Evolutionary conservation across 371 early-diverging fungal genomes (phyloP), one percentile per base, ranked within the genome.

Genomic region (Saksenaea oblongispora): DNA sequence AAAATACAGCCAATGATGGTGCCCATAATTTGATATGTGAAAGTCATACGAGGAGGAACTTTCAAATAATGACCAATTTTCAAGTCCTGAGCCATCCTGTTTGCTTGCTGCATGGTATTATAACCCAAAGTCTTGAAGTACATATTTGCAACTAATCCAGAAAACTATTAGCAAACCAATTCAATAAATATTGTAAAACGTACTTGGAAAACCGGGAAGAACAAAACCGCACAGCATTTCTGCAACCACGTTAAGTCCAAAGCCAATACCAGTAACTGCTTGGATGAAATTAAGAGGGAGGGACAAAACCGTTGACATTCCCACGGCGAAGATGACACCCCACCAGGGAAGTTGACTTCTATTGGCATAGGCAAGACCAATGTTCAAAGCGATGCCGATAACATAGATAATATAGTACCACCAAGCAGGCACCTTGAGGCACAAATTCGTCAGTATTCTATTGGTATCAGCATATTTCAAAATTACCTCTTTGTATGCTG

Each of bases 41-140:
- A 90, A 59, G 86, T 71, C 34, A 75, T 56, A 14, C 87, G 78
- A 2, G 91, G 91, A 22, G 90, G 90, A 0, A 90, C 84, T 72
- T 91, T 91, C 76, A 91, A 85, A 68, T 91, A 91, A 39, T 89
- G 86, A n/a, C 90, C 91, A 37, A 90, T 78, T 59, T 90, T 90
- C 39, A 88, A 80, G 67, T 89, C 89, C 10, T 62, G 56, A 0
- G 83, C 82, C 71, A 86, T 76, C n/a, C 62, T n/a, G 27, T 83
- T 73, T 2, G 87, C 83, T 71, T 87, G 85, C 8, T 56, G 63
- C 66, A 87, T 60, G 3, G 87, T 82, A 51, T 80, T 83, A 60
- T 76, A 80, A 4, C 89, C 87, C 24, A 84, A 59, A 0, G 73
- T 77, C 66, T 79, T 79, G 62, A 83, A 82, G 51, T 78, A 79